These are phyloP conservation scores for Xerocomellus dryophilus DNA, from an alignment of 768 basidiomycete genomes.

Conservation along the genomic window DNA sequence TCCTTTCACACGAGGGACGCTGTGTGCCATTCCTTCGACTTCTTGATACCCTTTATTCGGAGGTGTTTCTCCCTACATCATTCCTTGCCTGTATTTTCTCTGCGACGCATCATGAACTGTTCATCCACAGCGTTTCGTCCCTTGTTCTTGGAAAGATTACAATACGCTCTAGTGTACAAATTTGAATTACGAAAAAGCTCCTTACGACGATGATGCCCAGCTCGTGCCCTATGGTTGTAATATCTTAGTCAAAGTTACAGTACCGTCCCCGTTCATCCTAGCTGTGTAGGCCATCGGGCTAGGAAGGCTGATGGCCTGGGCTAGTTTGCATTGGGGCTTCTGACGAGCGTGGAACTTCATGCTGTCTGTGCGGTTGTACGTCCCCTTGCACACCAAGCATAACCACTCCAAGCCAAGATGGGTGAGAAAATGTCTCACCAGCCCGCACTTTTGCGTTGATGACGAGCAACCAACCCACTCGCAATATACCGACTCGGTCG, in stretches of 20 bases:
- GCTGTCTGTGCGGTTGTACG: constrained; percentile 18
- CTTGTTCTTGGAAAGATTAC: constrained; percentile 11
- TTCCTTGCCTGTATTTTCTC: constrained; percentile 1
- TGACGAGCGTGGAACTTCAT: constrained; percentile 8
- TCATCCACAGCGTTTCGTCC: neutral
- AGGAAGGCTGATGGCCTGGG: constrained; percentile 8
- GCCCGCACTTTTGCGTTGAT: neutral
- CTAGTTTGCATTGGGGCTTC: neutral
- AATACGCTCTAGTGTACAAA: constrained; percentile 19
- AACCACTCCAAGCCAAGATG: constrained; percentile 18
- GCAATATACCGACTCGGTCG: neutral
- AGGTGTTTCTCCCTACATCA: neutral
- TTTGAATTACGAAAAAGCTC: neutral
- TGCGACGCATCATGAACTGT: constrained; percentile 5
- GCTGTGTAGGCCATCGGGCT: constrained; percentile 15
- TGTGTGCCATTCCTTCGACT: constrained; percentile 3
- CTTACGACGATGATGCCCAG: neutral
- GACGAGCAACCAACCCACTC: constrained; percentile 15
- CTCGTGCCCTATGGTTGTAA: neutral
- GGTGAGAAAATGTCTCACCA: constrained; percentile 17
- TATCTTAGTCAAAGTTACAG: constrained; percentile 21
- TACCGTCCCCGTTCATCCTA: neutral
- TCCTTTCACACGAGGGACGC: neutral
- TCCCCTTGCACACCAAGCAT: constrained; percentile 16
- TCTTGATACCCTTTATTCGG: constrained; percentile 8